phyloP scores from a whole-genome alignment of 805 yeast species.

The Candida orba region DNA sequence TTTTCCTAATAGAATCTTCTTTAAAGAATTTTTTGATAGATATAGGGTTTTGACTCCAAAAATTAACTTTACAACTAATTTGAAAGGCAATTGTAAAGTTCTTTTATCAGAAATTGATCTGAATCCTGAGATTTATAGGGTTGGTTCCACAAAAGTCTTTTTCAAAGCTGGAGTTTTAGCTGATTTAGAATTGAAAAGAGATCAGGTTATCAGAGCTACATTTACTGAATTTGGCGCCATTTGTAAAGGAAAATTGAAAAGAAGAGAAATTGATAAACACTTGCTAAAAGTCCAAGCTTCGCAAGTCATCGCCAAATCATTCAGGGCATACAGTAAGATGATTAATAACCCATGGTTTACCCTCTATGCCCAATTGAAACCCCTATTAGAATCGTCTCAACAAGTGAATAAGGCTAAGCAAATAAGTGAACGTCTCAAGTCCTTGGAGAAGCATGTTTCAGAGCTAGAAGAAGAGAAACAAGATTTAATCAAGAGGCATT shows the following conservation, averaged over 20 bases:
- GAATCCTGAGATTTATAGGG: constrained; percentile 74
- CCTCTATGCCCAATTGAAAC: constrained; percentile 63
- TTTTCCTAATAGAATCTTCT: constrained; percentile 85
- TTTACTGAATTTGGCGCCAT: constrained; percentile 57
- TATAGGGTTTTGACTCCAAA: constrained; percentile 62
- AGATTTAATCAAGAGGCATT: constrained; percentile 16
- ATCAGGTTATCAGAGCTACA: constrained; percentile 46
- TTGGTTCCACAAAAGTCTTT: constrained; percentile 90
- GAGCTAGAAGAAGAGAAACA: constrained; percentile 28
- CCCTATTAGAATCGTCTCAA: constrained; percentile 59
- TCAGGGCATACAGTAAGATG: constrained; percentile 43
- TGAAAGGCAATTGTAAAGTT: constrained; percentile 62
- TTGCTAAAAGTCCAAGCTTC: constrained; percentile 66
- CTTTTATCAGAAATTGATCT: constrained; percentile 58
- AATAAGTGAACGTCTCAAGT: constrained; percentile 47
- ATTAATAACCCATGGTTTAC: constrained; percentile 72
- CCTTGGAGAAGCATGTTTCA: constrained; percentile 40
- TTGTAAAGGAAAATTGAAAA: constrained; percentile 54
- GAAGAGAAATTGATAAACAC: constrained; percentile 39
- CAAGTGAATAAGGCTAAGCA: constrained; percentile 52
- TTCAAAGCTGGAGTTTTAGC: constrained; percentile 97
- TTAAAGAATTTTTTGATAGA: constrained; percentile 69
- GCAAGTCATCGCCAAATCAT: constrained; percentile 54
- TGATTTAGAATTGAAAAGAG: constrained; percentile 72
- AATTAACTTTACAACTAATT: constrained; percentile 34